phyloP scores from a whole-genome alignment of 2,329 filamentous ascomycete genomes.

The Pseudogymnoascus sp. region DNA sequence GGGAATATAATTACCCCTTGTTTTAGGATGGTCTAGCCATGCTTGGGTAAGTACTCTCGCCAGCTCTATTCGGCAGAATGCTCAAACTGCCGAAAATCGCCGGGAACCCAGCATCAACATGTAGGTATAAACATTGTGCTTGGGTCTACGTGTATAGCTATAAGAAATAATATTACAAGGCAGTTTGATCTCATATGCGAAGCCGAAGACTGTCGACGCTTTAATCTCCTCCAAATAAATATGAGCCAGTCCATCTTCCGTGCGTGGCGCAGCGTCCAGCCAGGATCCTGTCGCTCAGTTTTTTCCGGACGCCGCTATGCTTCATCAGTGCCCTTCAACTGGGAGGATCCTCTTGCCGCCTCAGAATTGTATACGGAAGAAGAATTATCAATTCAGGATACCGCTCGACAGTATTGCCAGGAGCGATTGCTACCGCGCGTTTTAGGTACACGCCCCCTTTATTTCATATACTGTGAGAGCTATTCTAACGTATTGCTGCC shows the following conservation, averaged over 20 bases:
- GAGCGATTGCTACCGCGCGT: constrained; percentile 79
- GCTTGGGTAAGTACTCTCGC: neutral
- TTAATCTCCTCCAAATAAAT: neutral
- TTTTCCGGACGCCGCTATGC: constrained; percentile 12
- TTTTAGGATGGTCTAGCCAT: neutral
- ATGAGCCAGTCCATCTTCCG: neutral
- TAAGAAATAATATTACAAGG: neutral
- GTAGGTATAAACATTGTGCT: neutral
- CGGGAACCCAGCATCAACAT: neutral
- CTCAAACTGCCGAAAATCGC: neutral
- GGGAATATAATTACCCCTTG: neutral
- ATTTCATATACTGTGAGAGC: constrained; percentile 8
- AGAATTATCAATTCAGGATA: constrained; percentile 81
- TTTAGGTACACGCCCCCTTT: constrained; percentile 51
- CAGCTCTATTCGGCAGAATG: neutral
- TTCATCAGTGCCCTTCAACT: constrained; percentile 56
- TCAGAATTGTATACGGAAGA: constrained; percentile 78
- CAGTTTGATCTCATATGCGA: neutral
- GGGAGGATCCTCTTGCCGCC: constrained; percentile 81
- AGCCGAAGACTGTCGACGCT: neutral
- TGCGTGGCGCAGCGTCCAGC: neutral
- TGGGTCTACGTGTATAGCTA: neutral
- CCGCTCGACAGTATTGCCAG: constrained; percentile 88
- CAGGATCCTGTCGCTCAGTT: neutral
- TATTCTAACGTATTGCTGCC: neutral